Conservation (phyloP, 257 asterid species). For the Pogostemon cablin region DNA sequence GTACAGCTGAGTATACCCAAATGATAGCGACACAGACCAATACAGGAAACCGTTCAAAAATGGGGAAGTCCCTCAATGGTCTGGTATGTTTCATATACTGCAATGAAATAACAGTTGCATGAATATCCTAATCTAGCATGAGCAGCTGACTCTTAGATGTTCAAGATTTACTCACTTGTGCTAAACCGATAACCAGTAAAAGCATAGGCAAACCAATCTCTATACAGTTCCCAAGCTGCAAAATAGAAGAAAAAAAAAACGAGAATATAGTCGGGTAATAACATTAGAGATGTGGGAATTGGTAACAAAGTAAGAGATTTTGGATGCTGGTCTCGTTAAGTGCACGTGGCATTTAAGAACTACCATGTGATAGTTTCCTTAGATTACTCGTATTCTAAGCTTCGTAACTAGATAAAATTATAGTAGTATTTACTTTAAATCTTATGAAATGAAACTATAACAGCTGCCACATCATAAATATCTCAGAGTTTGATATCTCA, state of each 20-base stretch:
- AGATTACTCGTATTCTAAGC: too few relatives aligned
- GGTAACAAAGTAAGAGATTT: not conserved
- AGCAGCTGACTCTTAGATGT: not conserved
- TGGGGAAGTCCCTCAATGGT: slow-evolving; percentile 69
- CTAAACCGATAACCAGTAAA: slow-evolving; percentile 64
- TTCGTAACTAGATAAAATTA: too few relatives aligned
- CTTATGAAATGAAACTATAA: too few relatives aligned
- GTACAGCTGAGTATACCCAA: slow-evolving; percentile 72
- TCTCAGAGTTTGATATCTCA: too few relatives aligned
- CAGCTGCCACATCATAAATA: too few relatives aligned
- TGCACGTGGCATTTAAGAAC: not conserved
- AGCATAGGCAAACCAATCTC: slow-evolving; percentile 96
- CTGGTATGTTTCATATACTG: slow-evolving; percentile 92
- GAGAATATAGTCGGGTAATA: too few relatives aligned
- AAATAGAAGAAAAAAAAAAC: slow-evolving; percentile 20
- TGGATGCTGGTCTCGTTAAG: slow-evolving; percentile 7
- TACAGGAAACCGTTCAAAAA: slow-evolving; percentile 79
- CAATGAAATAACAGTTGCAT: slow-evolving; percentile 34
- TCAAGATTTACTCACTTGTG: slow-evolving; percentile 63
- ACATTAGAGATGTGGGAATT: too few relatives aligned
- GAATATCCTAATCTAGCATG: slow-evolving; percentile 26
- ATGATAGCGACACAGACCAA: slow-evolving; percentile 61
- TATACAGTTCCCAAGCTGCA: slow-evolving; percentile 85
- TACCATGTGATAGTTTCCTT: too few relatives aligned
- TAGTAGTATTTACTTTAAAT: too few relatives aligned